These are phyloP conservation scores for Phytophthora brassicae DNA, from an alignment of 352 stramenopile species.

Conservation along the genomic window DNA sequence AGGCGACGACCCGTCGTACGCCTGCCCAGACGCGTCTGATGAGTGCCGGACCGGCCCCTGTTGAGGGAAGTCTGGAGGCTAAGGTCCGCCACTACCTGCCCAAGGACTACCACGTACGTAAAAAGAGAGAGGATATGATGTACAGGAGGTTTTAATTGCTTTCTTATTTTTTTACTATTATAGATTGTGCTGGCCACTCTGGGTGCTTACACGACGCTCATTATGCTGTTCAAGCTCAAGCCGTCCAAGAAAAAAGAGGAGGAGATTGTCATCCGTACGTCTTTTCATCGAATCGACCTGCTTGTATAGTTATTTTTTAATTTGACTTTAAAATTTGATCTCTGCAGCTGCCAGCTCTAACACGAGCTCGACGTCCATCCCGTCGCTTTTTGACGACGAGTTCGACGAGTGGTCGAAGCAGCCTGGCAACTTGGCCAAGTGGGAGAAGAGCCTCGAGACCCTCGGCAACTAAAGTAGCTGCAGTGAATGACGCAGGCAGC, in stretches of 20 bases:
- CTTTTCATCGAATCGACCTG: neutral
- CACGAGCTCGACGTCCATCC: slow-evolving; percentile 60
- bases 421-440: slow-evolving; percentile 82
- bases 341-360: slow-evolving; percentile 37
- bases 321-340: neutral
- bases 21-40: slow-evolving; percentile 71
- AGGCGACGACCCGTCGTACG: slow-evolving; percentile 40
- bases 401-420: slow-evolving; percentile 88
- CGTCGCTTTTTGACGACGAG: slow-evolving; percentile 83
- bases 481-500: slow-evolving; percentile 11
- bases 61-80: slow-evolving; percentile 76
- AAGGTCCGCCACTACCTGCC: slow-evolving; percentile 85
- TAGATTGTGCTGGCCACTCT: slow-evolving; percentile 86
- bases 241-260: slow-evolving; percentile 80
- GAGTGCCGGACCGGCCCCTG: slow-evolving; percentile 63
- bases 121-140: neutral
- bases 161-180: neutral
- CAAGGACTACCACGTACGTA: slow-evolving; percentile 82
- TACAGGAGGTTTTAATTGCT: neutral
- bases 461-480: slow-evolving; percentile 66
- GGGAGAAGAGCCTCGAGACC: slow-evolving; percentile 88
- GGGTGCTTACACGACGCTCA: slow-evolving; percentile 77
- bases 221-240: slow-evolving; percentile 86
- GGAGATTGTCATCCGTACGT: slow-evolving; percentile 49
- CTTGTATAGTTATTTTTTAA: neutral